A percentile compares a stretch with the other conserved stretches of the same genome.
Conservation (phyloP, 139 green algal genomes). For the Chlamydomonas schloesseri region DNA sequence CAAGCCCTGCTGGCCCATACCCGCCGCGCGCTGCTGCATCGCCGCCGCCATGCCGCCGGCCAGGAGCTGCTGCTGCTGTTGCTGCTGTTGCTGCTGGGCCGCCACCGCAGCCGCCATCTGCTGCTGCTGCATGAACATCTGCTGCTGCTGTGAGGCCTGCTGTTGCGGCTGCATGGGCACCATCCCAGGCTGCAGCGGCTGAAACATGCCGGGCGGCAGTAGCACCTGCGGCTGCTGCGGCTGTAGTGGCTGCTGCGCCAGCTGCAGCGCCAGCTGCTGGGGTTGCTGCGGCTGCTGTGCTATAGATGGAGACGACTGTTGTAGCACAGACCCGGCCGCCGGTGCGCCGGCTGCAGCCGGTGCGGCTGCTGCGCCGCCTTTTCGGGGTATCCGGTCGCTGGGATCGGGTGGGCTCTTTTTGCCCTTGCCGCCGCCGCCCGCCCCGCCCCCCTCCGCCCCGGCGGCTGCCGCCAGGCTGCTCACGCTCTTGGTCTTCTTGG, state of each 20-base stretch:
- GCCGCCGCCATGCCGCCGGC: no score
- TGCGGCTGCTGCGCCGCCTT: not conserved
- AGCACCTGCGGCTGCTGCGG: not conserved
- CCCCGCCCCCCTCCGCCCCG: not conserved
- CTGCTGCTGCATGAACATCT: not conserved
- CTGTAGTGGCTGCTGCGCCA: not conserved
- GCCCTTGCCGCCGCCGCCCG: not conserved
- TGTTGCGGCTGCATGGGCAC: not conserved
- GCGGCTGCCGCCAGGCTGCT: not conserved
- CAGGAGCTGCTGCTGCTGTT: not conserved
- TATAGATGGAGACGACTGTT: not conserved
- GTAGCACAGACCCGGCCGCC: not conserved
- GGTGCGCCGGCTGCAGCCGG: not conserved
- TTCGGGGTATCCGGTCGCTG: not conserved
- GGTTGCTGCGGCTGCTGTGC: not conserved
- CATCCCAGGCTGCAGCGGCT: not conserved
- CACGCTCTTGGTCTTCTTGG: slow-evolving; percentile 41
- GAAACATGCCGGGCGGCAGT: not conserved
- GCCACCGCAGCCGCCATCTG: not conserved
- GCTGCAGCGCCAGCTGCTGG: not conserved
- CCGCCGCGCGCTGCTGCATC: not conserved
- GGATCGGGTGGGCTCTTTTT: not conserved
- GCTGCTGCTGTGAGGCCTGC: not conserved
- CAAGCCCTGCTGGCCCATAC: no score
- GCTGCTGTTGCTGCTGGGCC: not conserved